Base-by-base conservation (phyloP, 2,329 filamentous ascomycete species). In the Fusarium sp. region DNA sequence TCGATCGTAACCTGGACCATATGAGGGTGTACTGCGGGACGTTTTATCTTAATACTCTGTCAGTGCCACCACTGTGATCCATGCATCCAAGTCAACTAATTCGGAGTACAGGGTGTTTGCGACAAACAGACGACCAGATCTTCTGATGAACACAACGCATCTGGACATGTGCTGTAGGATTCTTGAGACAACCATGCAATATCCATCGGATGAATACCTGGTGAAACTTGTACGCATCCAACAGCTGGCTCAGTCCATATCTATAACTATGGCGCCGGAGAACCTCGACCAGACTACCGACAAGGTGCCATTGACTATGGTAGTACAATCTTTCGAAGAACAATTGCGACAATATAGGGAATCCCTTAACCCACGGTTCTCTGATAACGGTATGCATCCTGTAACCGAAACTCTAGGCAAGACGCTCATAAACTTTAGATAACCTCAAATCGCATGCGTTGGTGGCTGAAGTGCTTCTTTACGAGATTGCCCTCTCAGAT, bases 41-140 rank as follows among this genome's bases (percentile, higher is more conserved):
- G 6, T 87, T 85, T 61, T 87, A 86, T 57, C 69, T 86, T 6
- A 83, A 84, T 30, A 84, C 84, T 9, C 70, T 84, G 83, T 85
- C 63, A 72, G 82, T 77, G 4, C 3, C 30, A 11, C 30, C 14
- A 25, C 18, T 9, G 6, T 14, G 7, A 11, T 11, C 4, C 49
- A 41, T 28, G 18, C 25, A 27, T 40, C 3, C 30, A 11, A 14
- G 20, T 23, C 25, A 28, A 21, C 58, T 68, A 47, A 47, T 59
- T 20, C 14, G 5, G 16, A 21, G 20, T 16, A 13, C 47, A 82
- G 81, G 7, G 78, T 83, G 27, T 82, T 83, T 63, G 82, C 80
- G 4, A 80, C 81, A 13, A 83, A 83, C 71, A 86, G 86, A 68
- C 80, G 82, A 20, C 80, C 81, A 0, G 84, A 86, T 68, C 79